Base-by-base conservation (phyloP, 225 moss, liverwort and hornwort species). In the Bryoerythrophyllum caledonicum region DNA sequence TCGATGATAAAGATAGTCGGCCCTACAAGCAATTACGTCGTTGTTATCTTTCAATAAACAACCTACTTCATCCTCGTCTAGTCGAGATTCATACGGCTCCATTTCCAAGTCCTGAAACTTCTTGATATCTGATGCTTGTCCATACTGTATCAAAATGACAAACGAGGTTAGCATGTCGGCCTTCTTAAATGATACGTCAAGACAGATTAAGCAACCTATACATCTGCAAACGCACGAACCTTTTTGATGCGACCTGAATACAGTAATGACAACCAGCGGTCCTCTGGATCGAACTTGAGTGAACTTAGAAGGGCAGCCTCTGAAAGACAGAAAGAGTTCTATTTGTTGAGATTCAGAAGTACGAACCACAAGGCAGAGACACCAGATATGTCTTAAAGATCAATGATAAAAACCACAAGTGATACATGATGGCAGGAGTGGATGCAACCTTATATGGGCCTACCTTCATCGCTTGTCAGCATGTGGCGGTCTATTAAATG, bases 191-290 rank as follows among this genome's bases (percentile, higher is more conserved):
- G 59, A 17, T 54, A 25, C 52, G 28, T 73, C 60, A 52, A 56
- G 1, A 23, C 14, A 44, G 12, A 57, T 32, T n/a, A 55, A 34
- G 8, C 10, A 14, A 49, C n/a, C 34, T 46, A 65, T 40, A 54
- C 14, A 66, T 38, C 25, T 65, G 75, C 69, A 64, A 60, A 6
- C 19, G 24, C 8, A 67, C 73, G 53, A 37, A 89, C 89, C 89
- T 99, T 95, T 35, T 95, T 99, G 72, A 93, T 86, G 68, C 99
- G 85, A 81, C 99, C 95, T 38, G 99, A 90, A 71, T 95, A 99
- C 9, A 99, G 81, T 63, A 99, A 82, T 57, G 90, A 91, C 16
- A 99, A 88, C 99, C 99, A 95, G 32, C 86, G 88, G 70, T 99
- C 99, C 72, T 99, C 99, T 6, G 99, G 89, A 14, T 93, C 99